Conservation (phyloP, 2,329 filamentous ascomycete genomes). For the Colletotrichum melonis region DNA sequence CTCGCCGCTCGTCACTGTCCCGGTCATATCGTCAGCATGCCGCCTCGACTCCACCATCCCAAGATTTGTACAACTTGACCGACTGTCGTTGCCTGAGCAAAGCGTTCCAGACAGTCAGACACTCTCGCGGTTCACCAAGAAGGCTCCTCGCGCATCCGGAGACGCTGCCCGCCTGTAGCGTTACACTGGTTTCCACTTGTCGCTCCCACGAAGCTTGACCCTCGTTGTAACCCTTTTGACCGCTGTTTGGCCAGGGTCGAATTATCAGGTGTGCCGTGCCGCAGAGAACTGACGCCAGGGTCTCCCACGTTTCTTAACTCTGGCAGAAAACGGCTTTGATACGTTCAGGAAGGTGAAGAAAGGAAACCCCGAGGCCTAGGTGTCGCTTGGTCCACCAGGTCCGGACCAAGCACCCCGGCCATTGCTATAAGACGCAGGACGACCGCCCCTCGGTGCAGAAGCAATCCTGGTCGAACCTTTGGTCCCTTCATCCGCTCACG, state of each 20-base stretch:
- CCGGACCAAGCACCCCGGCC: slow-evolving; percentile 18
- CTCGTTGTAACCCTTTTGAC: slow-evolving; percentile 26
- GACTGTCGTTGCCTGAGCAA: slow-evolving; percentile 15
- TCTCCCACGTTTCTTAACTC: slow-evolving; percentile 19
- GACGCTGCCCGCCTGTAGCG: slow-evolving; percentile 33
- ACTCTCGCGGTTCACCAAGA: slow-evolving; percentile 32
- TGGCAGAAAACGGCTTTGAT: slow-evolving; percentile 31
- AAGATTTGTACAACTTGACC: slow-evolving; percentile 17
- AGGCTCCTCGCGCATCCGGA: slow-evolving; percentile 33
- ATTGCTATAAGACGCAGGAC: background rate
- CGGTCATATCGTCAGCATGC: slow-evolving; percentile 6
- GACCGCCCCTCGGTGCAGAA: slow-evolving; percentile 11
- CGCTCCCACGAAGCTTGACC: slow-evolving; percentile 21
- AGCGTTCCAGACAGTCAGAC: slow-evolving; percentile 1
- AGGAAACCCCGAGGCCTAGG: slow-evolving; percentile 13
- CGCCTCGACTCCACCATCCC: slow-evolving; percentile 12
- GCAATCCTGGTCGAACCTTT: slow-evolving; percentile 31
- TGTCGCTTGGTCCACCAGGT: slow-evolving; percentile 8
- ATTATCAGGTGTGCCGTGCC: slow-evolving; percentile 5
- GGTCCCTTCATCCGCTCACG: slow-evolving; percentile 29
- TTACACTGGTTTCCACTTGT: slow-evolving; percentile 34
- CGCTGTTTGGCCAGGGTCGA: slow-evolving; percentile 22
- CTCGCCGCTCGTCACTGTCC: background rate
- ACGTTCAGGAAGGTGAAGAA: slow-evolving; percentile 8
- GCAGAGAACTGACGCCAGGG: slow-evolving; percentile 9